A percentile compares a stretch with the other conserved stretches of the same genome.
These are phyloP conservation scores for Ogataea philodendri DNA, from an alignment of 805 yeast species.

Conservation along the genomic window DNA sequence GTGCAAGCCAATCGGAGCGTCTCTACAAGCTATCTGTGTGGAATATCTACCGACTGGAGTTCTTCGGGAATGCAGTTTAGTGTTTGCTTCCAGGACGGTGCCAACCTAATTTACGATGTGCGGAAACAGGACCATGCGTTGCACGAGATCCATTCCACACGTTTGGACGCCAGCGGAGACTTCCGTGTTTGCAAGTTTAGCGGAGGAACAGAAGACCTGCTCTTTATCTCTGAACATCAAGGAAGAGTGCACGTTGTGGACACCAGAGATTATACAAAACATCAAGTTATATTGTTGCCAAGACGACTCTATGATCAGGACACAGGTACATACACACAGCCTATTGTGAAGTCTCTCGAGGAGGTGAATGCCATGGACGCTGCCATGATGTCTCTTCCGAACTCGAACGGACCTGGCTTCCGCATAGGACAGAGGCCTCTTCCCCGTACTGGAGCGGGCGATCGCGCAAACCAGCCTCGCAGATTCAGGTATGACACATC, in stretches of 20 bases:
- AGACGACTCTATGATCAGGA: constrained; percentile 23
- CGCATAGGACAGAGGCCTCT: constrained; percentile 3
- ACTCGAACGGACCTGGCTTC: constrained; percentile 1
- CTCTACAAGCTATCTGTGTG: constrained; percentile 65
- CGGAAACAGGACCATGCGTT: constrained; percentile 58
- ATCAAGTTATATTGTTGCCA: constrained; percentile 74
- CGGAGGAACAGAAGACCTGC: constrained; percentile 67
- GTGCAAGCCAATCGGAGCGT: constrained; percentile 38
- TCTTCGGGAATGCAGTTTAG: constrained; percentile 74
- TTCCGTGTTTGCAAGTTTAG: constrained; percentile 50
- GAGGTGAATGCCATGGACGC: constrained; percentile 23
- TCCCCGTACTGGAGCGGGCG: background rate
- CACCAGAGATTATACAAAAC: constrained; percentile 67
- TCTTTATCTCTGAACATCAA: constrained; percentile 78
- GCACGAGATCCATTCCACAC: constrained; percentile 56
- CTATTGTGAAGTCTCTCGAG: constrained; percentile 31
- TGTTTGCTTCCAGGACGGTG: constrained; percentile 83
- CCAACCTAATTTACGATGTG: constrained; percentile 71
- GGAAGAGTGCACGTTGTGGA: constrained; percentile 86
- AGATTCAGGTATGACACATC: constrained; percentile 2
- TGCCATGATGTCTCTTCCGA: constrained; percentile 2
- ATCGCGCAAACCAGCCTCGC: constrained; percentile 5
- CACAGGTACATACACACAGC: constrained; percentile 25
- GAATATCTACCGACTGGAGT: constrained; percentile 78
- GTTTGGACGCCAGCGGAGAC: constrained; percentile 45